Evolutionary conservation across 257 asterid species (phyloP).

Genomic region (Solanum tarapatanum): DNA sequence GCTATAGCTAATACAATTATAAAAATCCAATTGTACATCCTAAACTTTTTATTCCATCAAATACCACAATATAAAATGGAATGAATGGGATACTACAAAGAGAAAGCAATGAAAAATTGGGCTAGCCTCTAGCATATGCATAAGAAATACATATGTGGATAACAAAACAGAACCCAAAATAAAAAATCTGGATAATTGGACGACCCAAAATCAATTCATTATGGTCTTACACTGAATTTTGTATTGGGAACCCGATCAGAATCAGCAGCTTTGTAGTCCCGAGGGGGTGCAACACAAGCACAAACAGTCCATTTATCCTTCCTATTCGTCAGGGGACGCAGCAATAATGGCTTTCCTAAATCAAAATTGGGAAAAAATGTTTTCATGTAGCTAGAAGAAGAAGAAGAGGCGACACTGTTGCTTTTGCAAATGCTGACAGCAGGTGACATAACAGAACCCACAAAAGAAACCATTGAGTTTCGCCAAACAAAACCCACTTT

Average conservation of each 20-base stretch:
- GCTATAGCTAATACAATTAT: not conserved
- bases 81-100: not conserved
- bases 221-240: slow-evolving; percentile 25
- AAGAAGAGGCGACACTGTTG: slow-evolving; percentile 8
- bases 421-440: slow-evolving; percentile 14
- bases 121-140: not conserved
- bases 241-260: slow-evolving; percentile 19
- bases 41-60: not conserved
- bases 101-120: not conserved
- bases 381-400: not conserved
- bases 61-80: not conserved
- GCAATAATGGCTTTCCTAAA: slow-evolving; percentile 12
- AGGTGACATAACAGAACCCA: slow-evolving; percentile 20
- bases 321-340: not conserved
- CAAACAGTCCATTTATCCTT: slow-evolving; percentile 31
- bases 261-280: slow-evolving; percentile 28
- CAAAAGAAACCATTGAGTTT: slow-evolving; percentile 8
- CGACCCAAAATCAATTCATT: not conserved
- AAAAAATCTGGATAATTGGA: not conserved
- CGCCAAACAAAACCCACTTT: not conserved
- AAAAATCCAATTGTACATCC: not conserved
- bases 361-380: slow-evolving; percentile 8
- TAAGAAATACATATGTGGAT: not conserved
- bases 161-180: not conserved
- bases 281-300: slow-evolving; percentile 54